These are phyloP conservation scores for Phytopythium boreale DNA, from an alignment of 352 stramenopile species.

Conservation along the genomic window DNA sequence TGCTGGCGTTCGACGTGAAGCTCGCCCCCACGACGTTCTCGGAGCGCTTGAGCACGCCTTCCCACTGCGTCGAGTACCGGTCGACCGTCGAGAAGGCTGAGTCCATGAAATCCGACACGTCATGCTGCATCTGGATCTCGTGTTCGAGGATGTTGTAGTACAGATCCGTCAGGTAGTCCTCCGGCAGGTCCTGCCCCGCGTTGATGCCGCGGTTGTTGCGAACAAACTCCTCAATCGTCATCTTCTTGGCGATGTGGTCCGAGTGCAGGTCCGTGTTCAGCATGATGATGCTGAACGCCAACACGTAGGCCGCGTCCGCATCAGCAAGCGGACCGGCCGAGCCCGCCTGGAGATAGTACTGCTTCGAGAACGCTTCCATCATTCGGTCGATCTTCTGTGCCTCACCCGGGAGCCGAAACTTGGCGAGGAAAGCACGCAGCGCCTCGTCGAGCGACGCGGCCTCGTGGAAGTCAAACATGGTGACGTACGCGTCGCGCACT, in stretches of 20 bases:
- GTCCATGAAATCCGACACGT: conserved; percentile 82
- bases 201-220: conserved; percentile 89
- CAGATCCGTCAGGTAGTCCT: conserved; percentile 63
- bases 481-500: conserved; percentile 80
- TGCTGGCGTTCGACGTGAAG: conserved; percentile 85
- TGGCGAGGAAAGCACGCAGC: conserved; percentile 91
- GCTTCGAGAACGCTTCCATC: conserved; percentile 95
- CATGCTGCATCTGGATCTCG: conserved; percentile 89
- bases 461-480: conserved; percentile 94
- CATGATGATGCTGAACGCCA: conserved; percentile 99
- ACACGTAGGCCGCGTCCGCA: conserved; percentile 94
- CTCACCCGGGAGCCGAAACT: conserved; percentile 97
- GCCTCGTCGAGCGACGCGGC: conserved; percentile 86
- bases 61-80: conserved; percentile 87
- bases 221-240: conserved; percentile 86
- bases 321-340: conserved; percentile 58
- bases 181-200: conserved; percentile 66
- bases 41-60: conserved; percentile 82
- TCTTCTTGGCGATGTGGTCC: conserved; percentile 87
- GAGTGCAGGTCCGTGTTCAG: conserved; percentile 99
- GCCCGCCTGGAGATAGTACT: conserved; percentile 83
- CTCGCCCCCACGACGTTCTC: conserved; percentile 85
- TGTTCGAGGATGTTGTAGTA: conserved; percentile 82
- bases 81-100: conserved; percentile 59
- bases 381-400: conserved; percentile 98